phyloP scores from a whole-genome alignment of 495 filamentous ascomycete genomes.

The Aspergillus haitiensis region DNA sequence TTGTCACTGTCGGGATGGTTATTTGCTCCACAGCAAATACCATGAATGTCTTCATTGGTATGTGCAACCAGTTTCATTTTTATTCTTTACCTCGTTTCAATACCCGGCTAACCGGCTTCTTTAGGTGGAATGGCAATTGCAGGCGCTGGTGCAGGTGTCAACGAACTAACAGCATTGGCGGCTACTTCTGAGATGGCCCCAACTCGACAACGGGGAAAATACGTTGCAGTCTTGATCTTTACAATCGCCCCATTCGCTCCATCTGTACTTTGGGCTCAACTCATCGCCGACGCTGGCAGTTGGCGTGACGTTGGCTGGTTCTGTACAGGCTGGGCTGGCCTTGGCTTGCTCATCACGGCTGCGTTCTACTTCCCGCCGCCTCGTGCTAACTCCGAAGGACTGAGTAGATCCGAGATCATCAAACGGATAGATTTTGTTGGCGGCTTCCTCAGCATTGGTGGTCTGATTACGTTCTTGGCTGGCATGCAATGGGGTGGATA shows the following conservation, averaged over 20 bases:
- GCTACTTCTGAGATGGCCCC: slow-evolving; percentile 70
- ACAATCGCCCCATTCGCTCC: slow-evolving; percentile 69
- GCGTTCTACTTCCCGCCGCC: slow-evolving; percentile 69
- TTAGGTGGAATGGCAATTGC: slow-evolving; percentile 61
- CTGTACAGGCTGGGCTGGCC: slow-evolving; percentile 58
- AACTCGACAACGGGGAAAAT: slow-evolving; percentile 64
- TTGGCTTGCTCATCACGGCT: slow-evolving; percentile 60
- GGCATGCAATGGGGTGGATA: slow-evolving; percentile 71
- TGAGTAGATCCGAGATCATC: slow-evolving; percentile 52
- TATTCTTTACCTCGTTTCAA: slow-evolving; percentile 28
- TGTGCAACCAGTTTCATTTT: slow-evolving; percentile 22
- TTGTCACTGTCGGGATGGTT: slow-evolving; percentile 66
- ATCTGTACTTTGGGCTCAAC: slow-evolving; percentile 67
- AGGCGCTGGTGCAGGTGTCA: slow-evolving; percentile 63
- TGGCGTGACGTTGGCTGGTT: slow-evolving; percentile 69
- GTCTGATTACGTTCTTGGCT: slow-evolving; percentile 65
- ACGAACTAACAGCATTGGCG: slow-evolving; percentile 67
- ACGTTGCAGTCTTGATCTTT: slow-evolving; percentile 65
- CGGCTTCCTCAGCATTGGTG: slow-evolving; percentile 63
- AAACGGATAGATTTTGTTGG: slow-evolving; percentile 64
- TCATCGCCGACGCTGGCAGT: slow-evolving; percentile 57
- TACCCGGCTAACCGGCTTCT: slow-evolving; percentile 24
- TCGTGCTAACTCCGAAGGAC: slow-evolving; percentile 53
- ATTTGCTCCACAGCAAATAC: slow-evolving; percentile 60
- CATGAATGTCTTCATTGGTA: slow-evolving; percentile 72